Conservation (phyloP, 208 protist species). For the Crithidia acanthocephali region DNA sequence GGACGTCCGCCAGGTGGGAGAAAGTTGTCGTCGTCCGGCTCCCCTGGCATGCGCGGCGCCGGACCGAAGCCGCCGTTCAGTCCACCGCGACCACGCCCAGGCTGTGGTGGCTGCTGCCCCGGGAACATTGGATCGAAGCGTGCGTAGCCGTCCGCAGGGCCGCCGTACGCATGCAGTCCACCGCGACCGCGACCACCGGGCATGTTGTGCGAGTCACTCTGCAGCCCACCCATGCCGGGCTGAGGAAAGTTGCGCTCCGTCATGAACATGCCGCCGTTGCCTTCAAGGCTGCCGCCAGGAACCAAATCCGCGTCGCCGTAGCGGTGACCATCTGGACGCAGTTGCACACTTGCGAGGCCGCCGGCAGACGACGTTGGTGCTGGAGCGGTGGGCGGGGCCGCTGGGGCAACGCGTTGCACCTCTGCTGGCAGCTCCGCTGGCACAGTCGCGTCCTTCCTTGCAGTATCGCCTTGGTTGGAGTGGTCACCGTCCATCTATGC, state of each 20-base stretch:
- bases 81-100: not conserved
- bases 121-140: conserved; percentile 87
- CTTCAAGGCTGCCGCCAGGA: conserved; percentile 49
- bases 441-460: conserved; percentile 3
- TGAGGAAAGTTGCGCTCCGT: conserved; percentile 46
- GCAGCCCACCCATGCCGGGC: conserved; percentile 3
- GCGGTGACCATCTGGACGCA: conserved; percentile 55
- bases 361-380: conserved; percentile 4
- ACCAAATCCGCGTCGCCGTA: conserved; percentile 81
- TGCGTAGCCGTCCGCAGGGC: conserved; percentile 31
- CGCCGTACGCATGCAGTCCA: not conserved
- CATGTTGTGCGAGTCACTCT: not conserved
- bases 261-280: conserved; percentile 60
- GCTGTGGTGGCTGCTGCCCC: conserved; percentile 44
- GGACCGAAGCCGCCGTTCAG: conserved; percentile 1
- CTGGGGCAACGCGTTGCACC: conserved; percentile 9
- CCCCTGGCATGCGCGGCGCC: conserved; percentile 61
- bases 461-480: not conserved
- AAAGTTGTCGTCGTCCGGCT: conserved; percentile 79
- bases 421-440: conserved; percentile 8
- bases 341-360: conserved; percentile 47
- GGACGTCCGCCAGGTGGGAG: conserved; percentile 45
- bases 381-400: conserved; percentile 1
- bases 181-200: not conserved
- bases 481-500: conserved; percentile 24